Evolutionary conservation across 208 protist species (phyloP).

Genomic region (Trypanosoma avium): DNA sequence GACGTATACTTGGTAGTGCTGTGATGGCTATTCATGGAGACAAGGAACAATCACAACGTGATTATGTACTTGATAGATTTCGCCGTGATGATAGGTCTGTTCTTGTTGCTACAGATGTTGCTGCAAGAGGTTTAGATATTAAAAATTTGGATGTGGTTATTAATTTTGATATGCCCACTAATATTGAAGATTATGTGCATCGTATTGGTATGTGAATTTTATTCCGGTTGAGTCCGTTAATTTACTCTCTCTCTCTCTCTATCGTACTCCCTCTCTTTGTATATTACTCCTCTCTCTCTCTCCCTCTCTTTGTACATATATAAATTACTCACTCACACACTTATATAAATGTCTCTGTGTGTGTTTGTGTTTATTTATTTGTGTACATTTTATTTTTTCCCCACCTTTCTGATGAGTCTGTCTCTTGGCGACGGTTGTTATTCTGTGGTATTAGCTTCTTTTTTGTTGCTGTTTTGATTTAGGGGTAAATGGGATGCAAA

Average conservation of each 20-base stretch:
- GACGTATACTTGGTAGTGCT: constrained; percentile 49
- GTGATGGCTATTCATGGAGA: constrained; percentile 91
- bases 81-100: constrained; percentile 55
- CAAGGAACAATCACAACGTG: constrained; percentile 89
- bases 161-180: constrained; percentile 99
- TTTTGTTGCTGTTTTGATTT: too few relatives aligned
- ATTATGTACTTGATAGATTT: constrained; percentile 91
- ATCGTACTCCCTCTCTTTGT: background rate
- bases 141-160: constrained; percentile 98
- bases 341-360: too few relatives aligned
- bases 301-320: background rate
- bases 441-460: constrained; percentile 21
- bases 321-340: background rate
- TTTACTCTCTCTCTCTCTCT: constrained; percentile 7
- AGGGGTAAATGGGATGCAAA: too few relatives aligned
- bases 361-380: too few relatives aligned
- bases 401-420: too few relatives aligned
- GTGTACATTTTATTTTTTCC: too few relatives aligned
- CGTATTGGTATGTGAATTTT: constrained; percentile 93
- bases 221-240: constrained; percentile 35
- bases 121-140: constrained; percentile 96
- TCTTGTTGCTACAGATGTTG: constrained; percentile 93
- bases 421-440: constrained; percentile 20
- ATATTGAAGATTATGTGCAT: constrained; percentile 99
- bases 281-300: constrained; percentile 2